Base-by-base conservation (phyloP, 116 monocot species). In the Iris pallida region DNA sequence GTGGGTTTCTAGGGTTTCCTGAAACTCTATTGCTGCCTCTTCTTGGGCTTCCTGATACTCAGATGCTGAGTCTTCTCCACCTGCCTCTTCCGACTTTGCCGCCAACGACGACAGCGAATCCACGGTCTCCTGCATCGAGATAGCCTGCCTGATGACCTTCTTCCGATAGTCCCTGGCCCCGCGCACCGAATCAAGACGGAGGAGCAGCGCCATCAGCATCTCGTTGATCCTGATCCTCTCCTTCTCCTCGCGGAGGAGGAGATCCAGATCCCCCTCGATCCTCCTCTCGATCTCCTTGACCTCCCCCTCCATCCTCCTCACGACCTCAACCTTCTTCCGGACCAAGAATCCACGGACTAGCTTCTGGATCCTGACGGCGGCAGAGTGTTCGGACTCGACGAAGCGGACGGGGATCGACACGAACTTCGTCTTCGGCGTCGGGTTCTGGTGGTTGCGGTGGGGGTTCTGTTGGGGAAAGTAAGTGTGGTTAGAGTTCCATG, bases 141-240 rank as follows among this genome's bases (percentile, higher is more conserved):
- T 82, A 63, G 79, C 84, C 74, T 80, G 61, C 66, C 76, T 55
- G 56, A 86, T 80, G 45, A 89, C 86, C 79, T 71, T 79, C 74
- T 74, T 83, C 70, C 91, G 51, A 14, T 88, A 95, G 47, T 89
- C 89, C 82, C 95, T 84, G 16, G 84, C 86, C 47, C 84, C 88
- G 1, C 88, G 72, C 10, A 91, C 86, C 0, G 88, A 82, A 65
- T 95, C 95, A 3, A 95, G 71, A 17, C 78, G 60, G 30, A 91
- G 65, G 15, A 95, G 76, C 72, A 88, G 19, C 59, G 56, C 4
- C 95, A 95, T 91, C 64, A 95, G 76, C 89, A 70, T 76, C 82
- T 95, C 95, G n/a, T 59, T 71, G 11, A 88, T 54, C 72, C 73
- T 78, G 47, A 95, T 7, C 76, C 85, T 13, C 62, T 67, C 78